Conservation (phyloP, 2,329 filamentous ascomycete genomes). For the Claviceps purpurea region DNA sequence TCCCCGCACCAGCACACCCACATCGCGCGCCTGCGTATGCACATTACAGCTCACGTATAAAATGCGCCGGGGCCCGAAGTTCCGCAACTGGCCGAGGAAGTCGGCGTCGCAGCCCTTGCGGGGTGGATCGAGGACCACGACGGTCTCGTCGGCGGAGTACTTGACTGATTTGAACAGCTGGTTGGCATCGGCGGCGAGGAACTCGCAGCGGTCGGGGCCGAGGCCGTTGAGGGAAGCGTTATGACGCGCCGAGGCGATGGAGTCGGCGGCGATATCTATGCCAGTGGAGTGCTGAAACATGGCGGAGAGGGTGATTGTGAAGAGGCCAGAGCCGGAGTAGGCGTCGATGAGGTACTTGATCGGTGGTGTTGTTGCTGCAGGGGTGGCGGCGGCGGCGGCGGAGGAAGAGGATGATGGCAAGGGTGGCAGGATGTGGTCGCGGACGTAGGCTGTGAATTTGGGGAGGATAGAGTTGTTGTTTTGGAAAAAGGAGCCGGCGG, state of each 20-base stretch:
- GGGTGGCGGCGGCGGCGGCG: constrained; percentile 14
- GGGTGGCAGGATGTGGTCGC: constrained; percentile 39
- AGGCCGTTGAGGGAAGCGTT: constrained; percentile 74
- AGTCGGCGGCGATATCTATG: constrained; percentile 74
- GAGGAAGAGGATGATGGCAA: constrained; percentile 43
- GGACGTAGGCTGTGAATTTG: constrained; percentile 75
- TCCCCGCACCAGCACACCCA: constrained; percentile 74
- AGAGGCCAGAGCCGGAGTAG: constrained; percentile 93
- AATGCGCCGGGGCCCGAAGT: constrained; percentile 64
- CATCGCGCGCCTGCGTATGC: constrained; percentile 88
- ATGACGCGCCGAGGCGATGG: constrained; percentile 62
- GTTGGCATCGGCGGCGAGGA: constrained; percentile 79
- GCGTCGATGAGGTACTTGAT: constrained; percentile 91
- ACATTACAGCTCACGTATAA: constrained; percentile 97
- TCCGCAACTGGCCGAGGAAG: constrained; percentile 70
- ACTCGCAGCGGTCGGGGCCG: constrained; percentile 52
- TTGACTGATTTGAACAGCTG: constrained; percentile 64
- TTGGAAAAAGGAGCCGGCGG: constrained; percentile 92
- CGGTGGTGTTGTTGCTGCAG: constrained; percentile 28
- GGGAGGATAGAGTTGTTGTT: constrained; percentile 98
- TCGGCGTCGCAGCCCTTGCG: constrained; percentile 83
- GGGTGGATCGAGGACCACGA: constrained; percentile 93
- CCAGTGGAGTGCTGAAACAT: constrained; percentile 76
- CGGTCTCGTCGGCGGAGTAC: constrained; percentile 68
- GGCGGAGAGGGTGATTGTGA: constrained; percentile 82